These are phyloP conservation scores for Sicyos baderoa DNA, from an alignment of 306 rosid species.

Conservation along the genomic window DNA sequence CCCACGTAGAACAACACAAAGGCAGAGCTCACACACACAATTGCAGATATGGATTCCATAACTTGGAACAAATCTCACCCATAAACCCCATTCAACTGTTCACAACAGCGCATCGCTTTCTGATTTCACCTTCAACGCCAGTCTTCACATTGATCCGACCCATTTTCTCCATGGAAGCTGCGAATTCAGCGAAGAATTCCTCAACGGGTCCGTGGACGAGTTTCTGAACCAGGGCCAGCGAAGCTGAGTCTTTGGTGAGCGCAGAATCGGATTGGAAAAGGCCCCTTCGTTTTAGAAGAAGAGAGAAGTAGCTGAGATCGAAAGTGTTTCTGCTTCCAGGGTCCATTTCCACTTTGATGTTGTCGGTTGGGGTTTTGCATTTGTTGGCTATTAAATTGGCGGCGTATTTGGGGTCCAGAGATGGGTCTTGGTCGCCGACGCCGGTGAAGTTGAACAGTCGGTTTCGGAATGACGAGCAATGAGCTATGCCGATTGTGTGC, in stretches of 20 bases:
- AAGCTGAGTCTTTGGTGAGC: constrained; percentile 38
- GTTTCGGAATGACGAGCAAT: constrained; percentile 51
- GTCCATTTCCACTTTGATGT: constrained; percentile 70
- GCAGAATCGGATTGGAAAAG: constrained; percentile 74
- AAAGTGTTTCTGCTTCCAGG: constrained; percentile 84
- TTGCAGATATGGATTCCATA: too few relatives aligned
- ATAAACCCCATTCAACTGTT: constrained; percentile 30
- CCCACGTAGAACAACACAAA: too few relatives aligned
- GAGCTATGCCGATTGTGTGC: constrained; percentile 79
- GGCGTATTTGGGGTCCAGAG: constrained; percentile 65
- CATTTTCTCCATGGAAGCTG: constrained; percentile 69
- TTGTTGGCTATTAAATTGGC: constrained; percentile 60
- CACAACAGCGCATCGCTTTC: constrained; percentile 63
- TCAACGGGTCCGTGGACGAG: constrained; percentile 44
- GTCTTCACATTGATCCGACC: constrained; percentile 57
- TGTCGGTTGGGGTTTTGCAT: constrained; percentile 51
- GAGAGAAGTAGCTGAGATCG: constrained; percentile 58
- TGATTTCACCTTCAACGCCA: constrained; percentile 70
- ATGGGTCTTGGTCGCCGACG: constrained; percentile 68
- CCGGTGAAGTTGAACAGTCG: constrained; percentile 77
- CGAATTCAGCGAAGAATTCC: constrained; percentile 56
- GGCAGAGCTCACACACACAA: too few relatives aligned
- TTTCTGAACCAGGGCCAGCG: constrained; percentile 34
- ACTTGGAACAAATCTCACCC: background rate
- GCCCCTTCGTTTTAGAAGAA: constrained; percentile 59